Evolutionary conservation across 2,329 filamentous ascomycete genomes (phyloP), one percentile per base, ranked within the genome.

Genomic region (Trichoderma sp.): DNA sequence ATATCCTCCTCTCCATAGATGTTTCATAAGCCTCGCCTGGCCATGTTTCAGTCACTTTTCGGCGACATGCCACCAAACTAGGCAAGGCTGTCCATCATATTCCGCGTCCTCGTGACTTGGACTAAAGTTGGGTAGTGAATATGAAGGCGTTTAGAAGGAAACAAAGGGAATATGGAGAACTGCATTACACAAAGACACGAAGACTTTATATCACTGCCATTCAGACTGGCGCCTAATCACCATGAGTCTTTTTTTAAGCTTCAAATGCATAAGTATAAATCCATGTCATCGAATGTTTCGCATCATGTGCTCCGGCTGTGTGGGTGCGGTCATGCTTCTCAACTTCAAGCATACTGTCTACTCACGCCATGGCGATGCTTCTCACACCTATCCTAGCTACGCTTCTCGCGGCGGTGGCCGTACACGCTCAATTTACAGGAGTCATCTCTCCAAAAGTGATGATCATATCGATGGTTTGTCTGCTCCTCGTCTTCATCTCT

Each of bases 401-500:
- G 29, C 11, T 76, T 12, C 18, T 63, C 2, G 11, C 33, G 3
- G 27, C 9, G 29, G 21, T 60, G 60, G 33, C 12, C 9, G 4
- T 27, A 11, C 31, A 38, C 6, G 74, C 74, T 18, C 31, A 75
- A 53, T 29, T 53, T 56, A 6, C 53, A 8, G 16, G 16, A 4
- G 29, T 41, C 9, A 84, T 91, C 74, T 81, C 87, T 29, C 91
- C 91, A 11, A 92, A 91, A 78, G 85, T 92, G 65, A 87, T 92
- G 81, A 90, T 92, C 75, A 85, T 93, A 76, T 90, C 87, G 77
- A 90, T 92, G 88, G 91, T 91, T 80, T 71, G 84, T 81, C n/a
- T 16, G 50, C 33, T 2, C 33, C 68, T 18, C 38, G 9, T 45
- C 24, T 50, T 63, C 11, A 29, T 12, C n/a, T 16, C 9, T n/a